Evolutionary conservation across 352 stramenopile species (phyloP).

Genomic region (Globisporangium abappressorium): DNA sequence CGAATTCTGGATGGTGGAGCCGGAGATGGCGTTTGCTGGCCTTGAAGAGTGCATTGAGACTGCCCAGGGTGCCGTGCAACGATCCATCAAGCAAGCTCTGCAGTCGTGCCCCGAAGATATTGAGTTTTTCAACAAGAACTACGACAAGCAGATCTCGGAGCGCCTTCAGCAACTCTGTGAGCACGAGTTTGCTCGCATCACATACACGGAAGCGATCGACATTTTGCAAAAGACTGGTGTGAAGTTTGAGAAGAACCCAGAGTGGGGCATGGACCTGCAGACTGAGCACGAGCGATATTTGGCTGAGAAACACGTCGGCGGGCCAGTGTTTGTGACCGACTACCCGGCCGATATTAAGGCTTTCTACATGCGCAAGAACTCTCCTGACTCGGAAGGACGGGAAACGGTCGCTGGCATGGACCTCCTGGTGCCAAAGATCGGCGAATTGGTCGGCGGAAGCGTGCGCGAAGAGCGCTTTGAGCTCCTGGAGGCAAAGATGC

Average conservation of each 20-base stretch:
- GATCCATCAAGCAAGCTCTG: slow-evolving; percentile 76
- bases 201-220: slow-evolving; percentile 94
- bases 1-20: slow-evolving; percentile 99
- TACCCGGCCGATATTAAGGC: slow-evolving; percentile 98
- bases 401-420: slow-evolving; percentile 98
- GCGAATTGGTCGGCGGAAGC: slow-evolving; percentile 96
- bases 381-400: slow-evolving; percentile 59
- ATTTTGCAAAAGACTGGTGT: slow-evolving; percentile 87
- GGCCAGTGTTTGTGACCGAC: slow-evolving; percentile 96
- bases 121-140: slow-evolving; percentile 92
- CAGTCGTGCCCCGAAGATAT: slow-evolving; percentile 90
- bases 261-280: slow-evolving; percentile 96
- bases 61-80: slow-evolving; percentile 91
- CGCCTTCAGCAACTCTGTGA: slow-evolving; percentile 82
- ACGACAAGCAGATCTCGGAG: slow-evolving; percentile 77
- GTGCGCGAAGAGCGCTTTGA: slow-evolving; percentile 94
- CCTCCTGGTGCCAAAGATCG: slow-evolving; percentile 95
- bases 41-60: slow-evolving; percentile 91
- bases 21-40: slow-evolving; percentile 84
- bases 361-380: slow-evolving; percentile 99
- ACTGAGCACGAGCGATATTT: slow-evolving; percentile 97
- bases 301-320: slow-evolving; percentile 78
- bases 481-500: slow-evolving; percentile 81
- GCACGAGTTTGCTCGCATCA: slow-evolving; percentile 90
- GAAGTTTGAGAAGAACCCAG: slow-evolving; percentile 80